Evolutionary conservation across 352 stramenopile genomes (phyloP).

Genomic region (Globisporangium heterothallicum): DNA sequence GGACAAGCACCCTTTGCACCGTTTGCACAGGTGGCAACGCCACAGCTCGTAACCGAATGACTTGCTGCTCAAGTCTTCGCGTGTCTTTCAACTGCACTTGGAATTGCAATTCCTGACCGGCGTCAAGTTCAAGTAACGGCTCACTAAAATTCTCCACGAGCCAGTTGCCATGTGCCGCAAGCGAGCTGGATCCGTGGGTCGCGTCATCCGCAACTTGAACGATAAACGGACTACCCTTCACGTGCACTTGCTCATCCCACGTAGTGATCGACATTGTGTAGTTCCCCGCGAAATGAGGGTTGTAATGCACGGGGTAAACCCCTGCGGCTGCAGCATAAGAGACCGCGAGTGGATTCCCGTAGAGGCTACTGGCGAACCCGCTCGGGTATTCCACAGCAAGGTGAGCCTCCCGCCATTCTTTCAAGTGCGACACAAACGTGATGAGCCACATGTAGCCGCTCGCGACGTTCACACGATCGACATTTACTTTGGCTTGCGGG

Average conservation of each 20-base stretch:
- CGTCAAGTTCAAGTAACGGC: conserved; percentile 46
- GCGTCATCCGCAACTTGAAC: conserved; percentile 69
- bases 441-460: conserved; percentile 82
- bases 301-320: conserved; percentile 91
- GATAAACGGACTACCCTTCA: conserved; percentile 88
- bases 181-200: conserved; percentile 68
- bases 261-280: conserved; percentile 89
- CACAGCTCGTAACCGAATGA: conserved; percentile 51
- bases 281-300: conserved; percentile 79
- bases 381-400: conserved; percentile 69
- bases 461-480: conserved; percentile 24
- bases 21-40: conserved; percentile 35
- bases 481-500: conserved; percentile 29
- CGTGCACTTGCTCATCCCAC: conserved; percentile 53
- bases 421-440: conserved; percentile 90
- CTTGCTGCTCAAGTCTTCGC: conserved; percentile 62
- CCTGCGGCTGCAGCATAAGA: conserved; percentile 49
- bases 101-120: conserved; percentile 58
- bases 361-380: conserved; percentile 33
- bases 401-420: conserved; percentile 59
- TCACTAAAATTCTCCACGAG: conserved; percentile 62
- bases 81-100: conserved; percentile 90
- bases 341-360: conserved; percentile 38
- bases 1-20: conserved; percentile 55
- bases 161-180: conserved; percentile 60